Evolutionary conservation across 2,329 filamentous ascomycete species (phyloP), one percentile per base, ranked within the genome.

Genomic region (Aspergillus brasiliensis): DNA sequence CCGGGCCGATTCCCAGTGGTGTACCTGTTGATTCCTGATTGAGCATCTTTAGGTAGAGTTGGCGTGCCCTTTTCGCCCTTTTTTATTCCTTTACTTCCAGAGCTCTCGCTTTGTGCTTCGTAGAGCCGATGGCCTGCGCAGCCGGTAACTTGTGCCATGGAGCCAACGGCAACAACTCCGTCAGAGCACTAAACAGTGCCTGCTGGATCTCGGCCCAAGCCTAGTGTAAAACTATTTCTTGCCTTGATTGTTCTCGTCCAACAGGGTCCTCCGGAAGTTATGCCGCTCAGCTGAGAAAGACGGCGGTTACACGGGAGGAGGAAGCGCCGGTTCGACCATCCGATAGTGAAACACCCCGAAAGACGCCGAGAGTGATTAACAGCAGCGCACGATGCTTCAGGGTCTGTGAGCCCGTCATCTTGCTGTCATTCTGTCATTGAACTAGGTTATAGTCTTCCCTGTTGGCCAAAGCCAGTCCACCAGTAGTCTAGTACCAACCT

Each of bases 251-350:
- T 58, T 61, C 56, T 52, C 63, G 54, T 67, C 66, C 67, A 71
- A 70, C 69, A 63, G 64, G 67, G 67, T 61, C 58, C 64, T 51
- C 66, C 65, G 69, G 72, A 73, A 70, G 67, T 67, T 64, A 70
- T 69, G 65, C 67, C 63, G 69, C 57, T 68, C 59, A 60, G 64
- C 69, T 69, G 59, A 66, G 62, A 69, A 70, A 64, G 51, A 40
- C 21, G 46, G 53, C 25, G 49, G 71, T 73, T 65, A 67, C 62
- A 75, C 71, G 44, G 57, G 40, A 17, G 40, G 40, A 54, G 55
- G 63, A 63, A 31, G 61, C 64, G 56, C 61, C 69, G 69, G 71
- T 62, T 65, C 67, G 62, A 63, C 64, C 66, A 68, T 69, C 71
- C 66, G 67, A 58, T 51, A 57, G 51, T 42, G 54, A 52, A 63